Base-by-base conservation (phyloP, 148 eudicot genomes). In the Cornus suecica region DNA sequence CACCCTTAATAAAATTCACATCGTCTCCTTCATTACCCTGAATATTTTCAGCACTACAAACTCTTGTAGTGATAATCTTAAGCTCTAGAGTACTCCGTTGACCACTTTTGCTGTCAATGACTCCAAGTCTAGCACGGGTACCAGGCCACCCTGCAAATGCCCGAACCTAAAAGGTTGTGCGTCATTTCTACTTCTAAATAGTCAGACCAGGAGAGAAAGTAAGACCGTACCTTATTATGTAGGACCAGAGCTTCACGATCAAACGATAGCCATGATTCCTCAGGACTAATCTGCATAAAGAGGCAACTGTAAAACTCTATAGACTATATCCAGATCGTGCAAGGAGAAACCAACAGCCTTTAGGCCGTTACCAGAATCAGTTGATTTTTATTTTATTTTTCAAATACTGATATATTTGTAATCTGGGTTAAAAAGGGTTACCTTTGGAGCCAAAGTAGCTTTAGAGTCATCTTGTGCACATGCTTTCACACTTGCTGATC, bases 141-240 rank as follows among this genome's bases (percentile, higher is more conserved):
- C 99, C 99, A 5, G 99, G 99, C 99, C 99, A 95, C 30, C 99
- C 97, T 85, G 99, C 89, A 85, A 95, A 91, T 77, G 97, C 99
- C 86, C 99, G 96, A 65, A 95, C 99, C 99, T 95, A 85, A 70
- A 87, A 84, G 74, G 79, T 78, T 70, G 79, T 80, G 73, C 87
- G 88, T 87, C 86, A 85, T 75, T 42, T 62, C 78, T 73, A 74
- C 25, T 7, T 65, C 26, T 27, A 63, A n/a, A 37, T 37, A 6
- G 69, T 75, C 31, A 64, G 31, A 74, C 62, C 66, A 32, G 58
- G 25, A 32, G 56, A 72, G 64, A 6, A 64, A 74, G 56, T 61
- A 73, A 65, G 76, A 52, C 48, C 11, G 70, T 84, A 95, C 99
- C 94, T 95, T 95, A 78, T 92, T 92, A 81, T 95, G 99, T 68